Percentiles rank a stretch among this genome's conserved stretches.
These are phyloP conservation scores for Cladosporium phlei DNA, from an alignment of 2,329 filamentous ascomycete genomes.

Conservation along the genomic window DNA sequence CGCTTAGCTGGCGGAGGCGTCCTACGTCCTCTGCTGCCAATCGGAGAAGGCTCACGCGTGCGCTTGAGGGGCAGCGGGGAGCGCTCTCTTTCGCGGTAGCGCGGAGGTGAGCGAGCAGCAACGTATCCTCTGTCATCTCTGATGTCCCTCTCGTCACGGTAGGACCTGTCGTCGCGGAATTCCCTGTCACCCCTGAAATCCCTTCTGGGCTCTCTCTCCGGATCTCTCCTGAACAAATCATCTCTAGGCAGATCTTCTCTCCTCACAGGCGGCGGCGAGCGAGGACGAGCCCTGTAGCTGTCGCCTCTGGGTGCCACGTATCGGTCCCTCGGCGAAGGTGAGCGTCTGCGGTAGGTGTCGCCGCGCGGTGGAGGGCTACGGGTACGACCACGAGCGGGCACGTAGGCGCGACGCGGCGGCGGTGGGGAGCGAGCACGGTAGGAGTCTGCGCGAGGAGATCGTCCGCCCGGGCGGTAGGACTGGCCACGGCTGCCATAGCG, in stretches of 20 bases:
- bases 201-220: slow-evolving; percentile 22
- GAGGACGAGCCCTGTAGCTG: slow-evolving; percentile 30
- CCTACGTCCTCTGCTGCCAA: slow-evolving; percentile 41
- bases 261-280: slow-evolving; percentile 28
- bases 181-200: slow-evolving; percentile 20
- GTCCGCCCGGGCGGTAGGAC: slow-evolving; percentile 34
- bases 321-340: slow-evolving; percentile 29
- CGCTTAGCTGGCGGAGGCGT: slow-evolving; percentile 39
- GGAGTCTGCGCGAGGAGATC: slow-evolving; percentile 12
- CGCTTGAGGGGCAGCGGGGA: slow-evolving; percentile 42
- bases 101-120: slow-evolving; percentile 35
- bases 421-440: slow-evolving; percentile 31
- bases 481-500: slow-evolving; percentile 33
- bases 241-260: slow-evolving; percentile 33
- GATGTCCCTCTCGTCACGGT: slow-evolving; percentile 23
- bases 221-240: slow-evolving; percentile 34
- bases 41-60: slow-evolving; percentile 44
- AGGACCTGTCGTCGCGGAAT: slow-evolving; percentile 21
- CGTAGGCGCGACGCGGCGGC: slow-evolving; percentile 41
- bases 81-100: slow-evolving; percentile 34
- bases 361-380: slow-evolving; percentile 11
- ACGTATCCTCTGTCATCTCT: slow-evolving; percentile 28
- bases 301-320: slow-evolving; percentile 26
- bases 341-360: slow-evolving; percentile 30
- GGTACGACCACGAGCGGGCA: slow-evolving; percentile 22